Evolutionary conservation across 2,329 filamentous ascomycete species (phyloP), one percentile per base, ranked within the genome.

Genomic region (Sphaerulina vaccinii): DNA sequence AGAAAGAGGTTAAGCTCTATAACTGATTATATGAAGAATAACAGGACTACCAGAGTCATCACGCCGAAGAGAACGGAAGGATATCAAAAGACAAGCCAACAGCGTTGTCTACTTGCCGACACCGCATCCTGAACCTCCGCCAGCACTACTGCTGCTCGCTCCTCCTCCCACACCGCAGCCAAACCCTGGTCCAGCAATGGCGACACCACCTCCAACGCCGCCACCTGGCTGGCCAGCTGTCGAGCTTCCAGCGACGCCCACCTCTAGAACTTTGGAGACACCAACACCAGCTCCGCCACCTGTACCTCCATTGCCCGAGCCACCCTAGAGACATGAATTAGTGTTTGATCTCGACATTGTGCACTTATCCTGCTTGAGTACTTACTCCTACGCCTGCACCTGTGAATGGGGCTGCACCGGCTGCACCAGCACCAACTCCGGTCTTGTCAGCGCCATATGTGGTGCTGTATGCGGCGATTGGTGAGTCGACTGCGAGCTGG

Each of bases 221-320:
- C 49, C 49, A 16, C 52, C 49, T 3, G 43, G 21, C 15, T 37
- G 19, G 5, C 29, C 38, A 35, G 36, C 51, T 29, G 50, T 52
- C 3, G 50, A 52, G 10, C 39, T 48, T 1, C 36, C 33, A 3
- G 43, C 43, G 10, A 23, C 16, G 9, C 29, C 43, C 10, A 52
- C 18, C 2, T 24, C 50, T 15, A 24, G 42, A 5, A 52, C 15
- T 5, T 42, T 18, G 8, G 50, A 33, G 7, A 52, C 16, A 18
- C 50, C 27, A 16, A 38, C 0, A 7, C 50, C 50, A 13, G 15
- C 37, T 19, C 50, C 50, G 16, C 50, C 50, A 10, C 50, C 50
- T 5, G 43, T 41, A 3, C 50, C 50, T 13, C 50, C 50, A 37
- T 52, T 52, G 35, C 50, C 50, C 21, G 50, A 42, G 22, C 50